Percentiles rank a stretch among this genome's conserved stretches.
These are phyloP conservation scores for Neurospora pannonica DNA, from an alignment of 495 filamentous ascomycete species.

Conservation along the genomic window DNA sequence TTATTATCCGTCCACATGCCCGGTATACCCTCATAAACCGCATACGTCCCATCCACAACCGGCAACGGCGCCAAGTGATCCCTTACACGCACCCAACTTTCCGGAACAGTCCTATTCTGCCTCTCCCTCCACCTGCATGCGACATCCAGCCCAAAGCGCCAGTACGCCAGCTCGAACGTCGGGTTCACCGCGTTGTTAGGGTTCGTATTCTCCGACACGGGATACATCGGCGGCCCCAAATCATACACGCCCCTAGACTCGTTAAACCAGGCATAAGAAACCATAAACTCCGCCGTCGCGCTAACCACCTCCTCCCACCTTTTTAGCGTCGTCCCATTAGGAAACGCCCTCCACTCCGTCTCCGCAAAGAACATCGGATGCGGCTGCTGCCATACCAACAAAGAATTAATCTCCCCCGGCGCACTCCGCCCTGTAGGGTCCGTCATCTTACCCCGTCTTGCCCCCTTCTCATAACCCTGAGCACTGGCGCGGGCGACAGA, in stretches of 20 bases:
- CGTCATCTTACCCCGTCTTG: slow-evolving; percentile 51
- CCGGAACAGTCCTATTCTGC: slow-evolving; percentile 25
- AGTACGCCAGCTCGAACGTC: slow-evolving; percentile 45
- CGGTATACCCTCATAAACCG: slow-evolving; percentile 41
- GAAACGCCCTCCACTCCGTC: slow-evolving; percentile 36
- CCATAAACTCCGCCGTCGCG: slow-evolving; percentile 43
- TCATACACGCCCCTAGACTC: slow-evolving; percentile 34
- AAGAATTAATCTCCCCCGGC: slow-evolving; percentile 46
- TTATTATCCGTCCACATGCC: slow-evolving; percentile 38
- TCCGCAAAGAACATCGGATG: slow-evolving; percentile 47
- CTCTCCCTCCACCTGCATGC: slow-evolving; percentile 31
- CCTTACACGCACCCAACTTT: slow-evolving; percentile 29
- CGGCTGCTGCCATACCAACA: slow-evolving; percentile 49
- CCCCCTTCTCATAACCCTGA: slow-evolving; percentile 41
- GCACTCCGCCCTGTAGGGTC: slow-evolving; percentile 45
- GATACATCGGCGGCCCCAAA: slow-evolving; percentile 45
- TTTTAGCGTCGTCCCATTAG: slow-evolving; percentile 25
- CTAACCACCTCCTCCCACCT: slow-evolving; percentile 36
- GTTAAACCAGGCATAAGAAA: slow-evolving; percentile 39
- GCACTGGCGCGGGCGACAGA: slow-evolving; percentile 33
- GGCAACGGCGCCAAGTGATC: slow-evolving; percentile 40
- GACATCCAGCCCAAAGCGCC: slow-evolving; percentile 39
- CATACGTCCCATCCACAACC: slow-evolving; percentile 32
- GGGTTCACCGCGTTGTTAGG: slow-evolving; percentile 43
- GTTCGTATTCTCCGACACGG: slow-evolving; percentile 41